These are phyloP conservation scores for Dioscorea cayenensis DNA, from an alignment of 116 monocot species.

Conservation along the genomic window DNA sequence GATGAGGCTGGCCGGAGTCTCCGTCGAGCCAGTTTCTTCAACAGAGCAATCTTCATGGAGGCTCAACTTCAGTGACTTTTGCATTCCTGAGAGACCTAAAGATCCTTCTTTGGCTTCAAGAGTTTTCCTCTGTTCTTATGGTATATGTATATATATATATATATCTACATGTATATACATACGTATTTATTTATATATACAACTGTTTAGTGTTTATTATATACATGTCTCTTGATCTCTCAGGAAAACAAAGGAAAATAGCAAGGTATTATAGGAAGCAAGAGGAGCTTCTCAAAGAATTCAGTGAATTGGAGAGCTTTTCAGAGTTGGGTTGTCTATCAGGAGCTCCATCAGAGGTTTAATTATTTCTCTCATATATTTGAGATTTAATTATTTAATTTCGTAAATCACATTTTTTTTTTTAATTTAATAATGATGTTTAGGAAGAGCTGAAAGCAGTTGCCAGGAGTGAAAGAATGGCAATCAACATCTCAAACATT, in stretches of 20 bases:
- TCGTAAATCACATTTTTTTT: neutral
- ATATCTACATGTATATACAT: too few relatives aligned
- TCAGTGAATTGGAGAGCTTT: slow-evolving; percentile 71
- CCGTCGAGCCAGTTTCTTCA: neutral
- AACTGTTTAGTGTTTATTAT: neutral
- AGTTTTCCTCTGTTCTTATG: too few relatives aligned
- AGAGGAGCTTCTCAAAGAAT: slow-evolving; percentile 56
- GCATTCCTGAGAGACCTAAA: neutral
- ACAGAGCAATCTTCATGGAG: neutral
- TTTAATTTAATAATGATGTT: neutral
- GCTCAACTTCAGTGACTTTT: neutral
- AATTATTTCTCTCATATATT: neutral
- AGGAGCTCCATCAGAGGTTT: slow-evolving; percentile 69
- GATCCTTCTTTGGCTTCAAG: neutral
- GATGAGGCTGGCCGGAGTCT: neutral
- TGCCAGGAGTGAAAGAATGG: slow-evolving; percentile 59
- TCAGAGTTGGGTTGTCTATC: slow-evolving; percentile 37
- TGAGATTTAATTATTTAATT: neutral
- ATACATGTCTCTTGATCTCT: neutral
- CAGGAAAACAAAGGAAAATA: slow-evolving; percentile 54
- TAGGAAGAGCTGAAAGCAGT: slow-evolving; percentile 55
- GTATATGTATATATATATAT: too few relatives aligned
- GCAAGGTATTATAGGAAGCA: slow-evolving; percentile 83
- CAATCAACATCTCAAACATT: slow-evolving; percentile 68
- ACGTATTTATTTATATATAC: neutral